Percentiles rank a stretch among this genome's conserved stretches.
These are phyloP conservation scores for Pseudogymnoascus sp. DNA, from an alignment of 2,329 filamentous ascomycete genomes.

Conservation along the genomic window DNA sequence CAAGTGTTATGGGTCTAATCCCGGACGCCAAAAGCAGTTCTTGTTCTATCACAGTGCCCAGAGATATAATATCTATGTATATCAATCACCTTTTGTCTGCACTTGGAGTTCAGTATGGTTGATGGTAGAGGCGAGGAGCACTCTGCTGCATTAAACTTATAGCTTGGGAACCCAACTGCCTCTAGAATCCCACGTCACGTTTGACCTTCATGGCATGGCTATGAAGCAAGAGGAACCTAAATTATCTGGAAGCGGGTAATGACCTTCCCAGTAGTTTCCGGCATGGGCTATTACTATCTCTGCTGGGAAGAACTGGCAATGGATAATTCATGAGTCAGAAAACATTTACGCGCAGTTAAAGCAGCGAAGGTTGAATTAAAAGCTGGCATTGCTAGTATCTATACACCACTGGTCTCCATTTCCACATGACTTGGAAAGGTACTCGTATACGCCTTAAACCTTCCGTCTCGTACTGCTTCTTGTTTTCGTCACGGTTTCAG, in stretches of 20 bases:
- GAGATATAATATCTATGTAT: background rate
- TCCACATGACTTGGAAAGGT: background rate
- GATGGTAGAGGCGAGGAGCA: background rate
- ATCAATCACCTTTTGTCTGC: background rate
- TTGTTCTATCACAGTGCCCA: background rate
- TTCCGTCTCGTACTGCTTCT: background rate
- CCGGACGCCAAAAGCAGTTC: background rate
- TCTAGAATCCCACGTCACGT: background rate
- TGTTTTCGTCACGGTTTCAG: constrained; percentile 12
- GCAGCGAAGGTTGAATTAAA: background rate
- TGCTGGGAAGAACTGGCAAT: background rate
- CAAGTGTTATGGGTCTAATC: background rate
- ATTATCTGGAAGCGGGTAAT: background rate
- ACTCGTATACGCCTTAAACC: background rate
- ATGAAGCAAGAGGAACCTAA: background rate
- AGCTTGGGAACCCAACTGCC: background rate
- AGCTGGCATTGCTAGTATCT: background rate
- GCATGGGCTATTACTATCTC: background rate
- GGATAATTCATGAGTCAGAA: background rate
- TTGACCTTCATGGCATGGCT: background rate
- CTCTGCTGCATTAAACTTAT: background rate
- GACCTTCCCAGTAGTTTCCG: background rate
- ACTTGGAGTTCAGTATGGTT: background rate
- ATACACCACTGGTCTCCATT: background rate
- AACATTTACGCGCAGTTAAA: background rate